These are phyloP conservation scores for Jaltomata sinuosa DNA, from an alignment of 257 asterid species.

Conservation along the genomic window DNA sequence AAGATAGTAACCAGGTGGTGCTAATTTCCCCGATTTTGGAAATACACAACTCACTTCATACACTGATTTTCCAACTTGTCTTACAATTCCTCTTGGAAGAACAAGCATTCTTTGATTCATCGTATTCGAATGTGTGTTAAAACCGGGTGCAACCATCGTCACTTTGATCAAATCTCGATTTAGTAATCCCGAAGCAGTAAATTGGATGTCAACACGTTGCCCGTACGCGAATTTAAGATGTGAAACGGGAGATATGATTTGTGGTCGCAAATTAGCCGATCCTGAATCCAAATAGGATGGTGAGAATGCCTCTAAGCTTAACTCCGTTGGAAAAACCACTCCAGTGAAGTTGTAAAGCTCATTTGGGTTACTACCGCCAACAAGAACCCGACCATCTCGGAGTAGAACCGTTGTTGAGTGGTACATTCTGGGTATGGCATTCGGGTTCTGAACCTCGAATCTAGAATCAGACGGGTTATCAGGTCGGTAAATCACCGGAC, in stretches of 20 bases:
- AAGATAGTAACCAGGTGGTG: constrained; percentile 30
- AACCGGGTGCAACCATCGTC: constrained; percentile 25
- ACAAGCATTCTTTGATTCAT: constrained; percentile 35
- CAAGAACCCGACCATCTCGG: constrained; percentile 29
- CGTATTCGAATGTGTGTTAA: constrained; percentile 29
- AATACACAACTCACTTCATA: constrained; percentile 7
- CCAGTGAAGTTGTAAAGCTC: not conserved
- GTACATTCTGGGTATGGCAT: constrained; percentile 27
- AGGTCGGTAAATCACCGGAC: constrained; percentile 25
- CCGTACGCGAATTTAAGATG: constrained; percentile 8
- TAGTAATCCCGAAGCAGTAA: not conserved
- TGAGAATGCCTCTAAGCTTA: constrained; percentile 21
- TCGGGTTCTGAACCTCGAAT: constrained; percentile 15
- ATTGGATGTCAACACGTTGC: not conserved
- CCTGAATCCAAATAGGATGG: constrained; percentile 16
- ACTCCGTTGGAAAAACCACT: constrained; percentile 21
- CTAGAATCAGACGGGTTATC: not conserved
- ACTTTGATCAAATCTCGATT: constrained; percentile 11
- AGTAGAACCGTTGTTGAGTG: constrained; percentile 29
- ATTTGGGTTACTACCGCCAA: constrained; percentile 34
- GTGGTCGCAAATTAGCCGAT: constrained; percentile 5
- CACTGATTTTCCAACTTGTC: not conserved
- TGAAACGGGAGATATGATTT: constrained; percentile 4
- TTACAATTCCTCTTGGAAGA: not conserved
- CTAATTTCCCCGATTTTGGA: constrained; percentile 7